Percentiles rank a stretch among this genome's conserved stretches.
phyloP scores from a whole-genome alignment of 2,329 filamentous ascomycete species.

The Fusarium virguliforme region DNA sequence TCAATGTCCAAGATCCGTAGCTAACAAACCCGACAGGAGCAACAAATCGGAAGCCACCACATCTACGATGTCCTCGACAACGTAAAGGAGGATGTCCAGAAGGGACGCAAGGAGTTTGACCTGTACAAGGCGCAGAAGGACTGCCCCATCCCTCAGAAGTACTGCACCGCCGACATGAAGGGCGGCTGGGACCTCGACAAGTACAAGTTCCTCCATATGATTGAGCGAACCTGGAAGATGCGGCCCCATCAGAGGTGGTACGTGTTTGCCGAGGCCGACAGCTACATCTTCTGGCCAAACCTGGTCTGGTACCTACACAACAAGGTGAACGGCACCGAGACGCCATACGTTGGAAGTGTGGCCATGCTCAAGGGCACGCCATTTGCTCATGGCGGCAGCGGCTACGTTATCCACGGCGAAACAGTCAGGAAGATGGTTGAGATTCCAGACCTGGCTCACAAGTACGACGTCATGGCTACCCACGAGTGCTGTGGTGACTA shows the following conservation, averaged over 20 bases:
- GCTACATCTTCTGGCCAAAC: conserved; percentile 71
- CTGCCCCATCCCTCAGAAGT: conserved; percentile 64
- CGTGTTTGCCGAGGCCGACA: conserved; percentile 73
- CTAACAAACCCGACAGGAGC: conserved; percentile 57
- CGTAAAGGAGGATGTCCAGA: conserved; percentile 56
- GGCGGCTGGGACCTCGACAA: conserved; percentile 71
- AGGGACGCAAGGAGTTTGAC: conserved; percentile 62
- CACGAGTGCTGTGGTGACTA: conserved; percentile 68
- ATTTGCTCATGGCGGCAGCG: conserved; percentile 73
- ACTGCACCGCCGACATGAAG: conserved; percentile 56
- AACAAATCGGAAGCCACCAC: conserved; percentile 65
- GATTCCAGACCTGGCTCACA: conserved; percentile 61
- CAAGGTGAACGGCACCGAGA: conserved; percentile 60
- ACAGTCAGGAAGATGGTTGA: conserved; percentile 66
- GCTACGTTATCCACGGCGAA: conserved; percentile 69
- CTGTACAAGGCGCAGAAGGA: conserved; percentile 63
- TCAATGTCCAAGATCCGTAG: conserved; percentile 8
- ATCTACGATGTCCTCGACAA: conserved; percentile 61
- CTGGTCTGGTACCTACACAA: conserved; percentile 66
- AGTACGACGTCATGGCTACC: conserved; percentile 64
- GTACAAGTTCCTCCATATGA: conserved; percentile 74
- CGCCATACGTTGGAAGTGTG: conserved; percentile 68
- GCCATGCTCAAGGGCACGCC: conserved; percentile 62
- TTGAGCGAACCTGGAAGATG: conserved; percentile 69
- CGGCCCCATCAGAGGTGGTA: conserved; percentile 71